Percentiles rank a stretch among this genome's conserved stretches.
phyloP scores from a whole-genome alignment of 2,329 filamentous ascomycete genomes.

The Pyricularia pennisetigena region DNA sequence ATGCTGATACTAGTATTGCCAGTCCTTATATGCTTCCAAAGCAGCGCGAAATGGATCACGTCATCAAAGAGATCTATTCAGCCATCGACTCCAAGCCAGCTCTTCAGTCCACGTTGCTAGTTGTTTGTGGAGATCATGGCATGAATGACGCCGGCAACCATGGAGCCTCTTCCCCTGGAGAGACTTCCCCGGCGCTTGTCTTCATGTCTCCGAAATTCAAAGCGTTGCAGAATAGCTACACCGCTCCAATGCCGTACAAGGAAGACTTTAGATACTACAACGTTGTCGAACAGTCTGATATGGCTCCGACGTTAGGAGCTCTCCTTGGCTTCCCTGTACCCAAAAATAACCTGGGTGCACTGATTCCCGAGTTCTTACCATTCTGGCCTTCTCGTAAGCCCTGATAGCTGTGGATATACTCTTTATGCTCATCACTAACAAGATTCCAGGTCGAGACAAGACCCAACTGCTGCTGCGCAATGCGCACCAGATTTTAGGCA shows the following conservation, averaged over 20 bases:
- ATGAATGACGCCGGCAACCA: constrained; percentile 99
- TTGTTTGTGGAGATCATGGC: constrained; percentile 91
- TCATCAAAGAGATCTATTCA: constrained; percentile 54
- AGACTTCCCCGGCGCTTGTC: constrained; percentile 85
- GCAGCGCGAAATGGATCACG: constrained; percentile 64
- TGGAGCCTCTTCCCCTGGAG: constrained; percentile 84
- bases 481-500: constrained; percentile 66
- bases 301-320: constrained; percentile 80
- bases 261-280: constrained; percentile 77
- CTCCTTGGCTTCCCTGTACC: constrained; percentile 82
- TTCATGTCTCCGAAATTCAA: constrained; percentile 82
- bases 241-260: constrained; percentile 31
- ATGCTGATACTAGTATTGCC: constrained; percentile 33
- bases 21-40: constrained; percentile 77
- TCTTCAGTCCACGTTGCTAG: constrained; percentile 68
- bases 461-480: constrained; percentile 67
- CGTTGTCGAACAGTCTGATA: constrained; percentile 85
- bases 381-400: constrained; percentile 59
- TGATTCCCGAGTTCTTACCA: constrained; percentile 68
- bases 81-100: constrained; percentile 64
- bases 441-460: constrained; percentile 33
- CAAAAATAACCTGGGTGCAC: constrained; percentile 79
- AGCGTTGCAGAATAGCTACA: constrained; percentile 26
- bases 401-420: not conserved
- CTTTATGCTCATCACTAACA: not conserved